Base-by-base conservation (phyloP, 192 early-diverging fungal genomes). In the Oehlia diaphana region DNA sequence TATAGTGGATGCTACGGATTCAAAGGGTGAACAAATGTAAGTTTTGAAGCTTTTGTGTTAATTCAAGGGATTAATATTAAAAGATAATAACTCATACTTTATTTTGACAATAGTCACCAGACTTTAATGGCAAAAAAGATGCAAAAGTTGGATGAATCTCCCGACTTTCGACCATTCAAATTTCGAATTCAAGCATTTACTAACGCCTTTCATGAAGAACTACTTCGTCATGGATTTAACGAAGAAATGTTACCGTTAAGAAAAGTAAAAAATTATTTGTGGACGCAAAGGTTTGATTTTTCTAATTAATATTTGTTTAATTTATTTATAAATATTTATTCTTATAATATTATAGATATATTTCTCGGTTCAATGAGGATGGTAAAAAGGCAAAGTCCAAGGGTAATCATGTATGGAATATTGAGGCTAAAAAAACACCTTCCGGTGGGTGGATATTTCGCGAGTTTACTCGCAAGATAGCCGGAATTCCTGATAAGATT, bases 181-280 rank as follows among this genome's bases (percentile, higher is more conserved):
- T 94, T 94, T 82, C 91, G 93, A n/a, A 94, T 94, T 81, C 91
- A 92, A 82, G 89, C 93, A 12, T 94, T 94, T 72, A 91, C 90
- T 42, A 94, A 94, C 75, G 91, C 92, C 0, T 94, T 91, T 79
- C 88, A 89, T 72, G 92, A 94, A 76, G 90, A 90, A 76, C 81
- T 94, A 64, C 81, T 87, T 37, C 79, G 81, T 66, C 83, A 87
- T 0, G 92, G 92, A 37, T 80, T 91, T 77, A 89, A 89, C 14
- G 90, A 92, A 78, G 91, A 92, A 65, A 82, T 89, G 9, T 81
- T 94, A 47, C 88, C 89, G 53, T 83, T 90, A 61, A 87, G 90
- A 72, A 89, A 93, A 74, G 83, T 94, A 77, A 92, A 92, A 77
- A 83, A 88, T 72, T 94, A 94, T 77, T 85, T 94, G 49, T 91